Conservation (phyloP, 495 filamentous ascomycete species). For the Cladorrhinum samala region DNA sequence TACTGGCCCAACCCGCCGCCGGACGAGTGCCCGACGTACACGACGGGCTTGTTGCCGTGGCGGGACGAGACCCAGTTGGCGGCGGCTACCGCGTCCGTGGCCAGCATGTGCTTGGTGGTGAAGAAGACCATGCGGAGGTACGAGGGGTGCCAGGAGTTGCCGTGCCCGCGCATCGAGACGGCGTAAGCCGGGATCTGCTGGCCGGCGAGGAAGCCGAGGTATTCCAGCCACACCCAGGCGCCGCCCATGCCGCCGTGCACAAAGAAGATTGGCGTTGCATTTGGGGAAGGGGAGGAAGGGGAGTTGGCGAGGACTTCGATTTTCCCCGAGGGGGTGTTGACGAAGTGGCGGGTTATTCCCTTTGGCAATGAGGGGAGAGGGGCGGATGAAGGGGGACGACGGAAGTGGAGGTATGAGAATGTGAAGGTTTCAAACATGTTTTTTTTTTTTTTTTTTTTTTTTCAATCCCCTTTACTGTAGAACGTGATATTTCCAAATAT, state of each 20-base stretch:
- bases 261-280: constrained; percentile 34
- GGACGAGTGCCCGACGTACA: constrained; percentile 43
- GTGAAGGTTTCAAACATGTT: constrained; percentile 17
- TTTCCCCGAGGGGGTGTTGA: constrained; percentile 31
- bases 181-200: constrained; percentile 41
- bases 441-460: too few relatives aligned
- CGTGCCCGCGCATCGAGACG: constrained; percentile 45
- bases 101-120: constrained; percentile 33
- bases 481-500: too few relatives aligned
- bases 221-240: constrained; percentile 42
- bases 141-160: constrained; percentile 40
- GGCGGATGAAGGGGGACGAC: constrained; percentile 13
- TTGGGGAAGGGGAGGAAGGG: background rate
- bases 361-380: constrained; percentile 24
- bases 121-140: constrained; percentile 33
- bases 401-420: constrained; percentile 25
- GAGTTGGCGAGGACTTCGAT: constrained; percentile 33
- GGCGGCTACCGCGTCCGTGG: constrained; percentile 36
- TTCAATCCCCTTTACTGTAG: too few relatives aligned
- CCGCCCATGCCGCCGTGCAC: constrained; percentile 44
- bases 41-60: constrained; percentile 25
- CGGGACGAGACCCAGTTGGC: constrained; percentile 28
- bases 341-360: constrained; percentile 25
- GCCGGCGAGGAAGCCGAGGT: constrained; percentile 35
- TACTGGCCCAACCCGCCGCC: constrained; percentile 43